Evolutionary conservation across 495 filamentous ascomycete species (phyloP), one percentile per base, ranked within the genome.

Genomic region (Aspergillus sclerotiicarbonarius): DNA sequence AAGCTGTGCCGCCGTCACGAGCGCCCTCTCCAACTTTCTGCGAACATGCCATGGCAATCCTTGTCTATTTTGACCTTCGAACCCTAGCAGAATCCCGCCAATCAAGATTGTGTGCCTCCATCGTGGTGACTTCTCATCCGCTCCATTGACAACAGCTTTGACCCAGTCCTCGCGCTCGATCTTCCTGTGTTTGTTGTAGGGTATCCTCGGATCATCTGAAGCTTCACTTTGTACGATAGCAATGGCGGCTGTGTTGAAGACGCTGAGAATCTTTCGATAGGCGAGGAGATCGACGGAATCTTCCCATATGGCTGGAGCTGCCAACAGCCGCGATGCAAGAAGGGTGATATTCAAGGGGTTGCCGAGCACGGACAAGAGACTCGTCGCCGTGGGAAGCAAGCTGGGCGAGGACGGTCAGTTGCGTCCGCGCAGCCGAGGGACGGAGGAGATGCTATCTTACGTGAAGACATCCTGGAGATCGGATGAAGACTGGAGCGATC

Each of bases 261-360:
- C 84, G 68, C 91, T 88, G 60, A 97, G 82, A 61, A 94, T 82
- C 60, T 87, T 86, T 61, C 90, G 82, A 67, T 87, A 84, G 3
- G 86, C 84, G 39, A 82, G 81, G 32, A 98, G 77, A 45, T 86
- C 87, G 59, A 92, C 84, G 8, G 82, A 81, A 35, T 81, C 80
- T 30, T 84, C 76, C 94, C 94, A 98, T 71, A 98, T 84, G 2
- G 93, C 90, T 2, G 90, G 92, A 0, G 92, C 87, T 9, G 83
- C 84, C 20, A 98, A 84, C 35, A 97, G 80, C 57, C 96, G 92
- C n/a, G 90, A 91, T 1, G 92, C 90, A 49, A 98, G 85, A 4
- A 98, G 82, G 8, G 88, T 90, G 62, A 96, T 71, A 64, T 98
- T 98, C 33, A 96, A 80, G 10, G 92, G 94, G 62, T 98, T 98